A percentile compares a stretch with the other conserved stretches of the same genome.
Evolutionary conservation across 2,329 filamentous ascomycete species (phyloP).

Genomic region (Aspergillus floridensis): DNA sequence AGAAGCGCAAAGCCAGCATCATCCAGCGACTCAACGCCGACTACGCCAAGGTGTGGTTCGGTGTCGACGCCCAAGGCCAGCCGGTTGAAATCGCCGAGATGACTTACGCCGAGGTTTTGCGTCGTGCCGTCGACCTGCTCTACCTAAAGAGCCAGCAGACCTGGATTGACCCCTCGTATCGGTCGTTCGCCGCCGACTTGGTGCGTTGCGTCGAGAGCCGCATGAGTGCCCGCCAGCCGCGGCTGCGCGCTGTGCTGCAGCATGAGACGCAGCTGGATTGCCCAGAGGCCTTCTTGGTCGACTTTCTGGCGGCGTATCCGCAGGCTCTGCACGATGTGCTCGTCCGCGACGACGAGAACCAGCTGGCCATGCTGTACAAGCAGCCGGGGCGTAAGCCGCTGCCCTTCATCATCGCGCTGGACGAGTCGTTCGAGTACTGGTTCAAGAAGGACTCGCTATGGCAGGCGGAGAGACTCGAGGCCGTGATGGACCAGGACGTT

Average conservation of each 20-base stretch:
- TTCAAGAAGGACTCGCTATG: slow-evolving; percentile 13
- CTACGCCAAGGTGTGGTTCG: slow-evolving; percentile 4
- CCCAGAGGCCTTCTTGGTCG: background rate
- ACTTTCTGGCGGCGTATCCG: background rate
- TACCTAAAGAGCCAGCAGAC: background rate
- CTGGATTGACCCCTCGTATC: background rate
- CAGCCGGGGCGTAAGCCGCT: slow-evolving; percentile 5
- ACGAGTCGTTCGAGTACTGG: slow-evolving; percentile 8
- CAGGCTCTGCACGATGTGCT: background rate
- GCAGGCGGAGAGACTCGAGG: slow-evolving; percentile 6
- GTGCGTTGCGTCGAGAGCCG: background rate
- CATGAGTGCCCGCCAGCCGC: background rate
- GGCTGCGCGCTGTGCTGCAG: background rate
- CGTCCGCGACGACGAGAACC: background rate
- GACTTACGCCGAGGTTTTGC: background rate
- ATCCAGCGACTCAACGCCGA: slow-evolving; percentile 4
- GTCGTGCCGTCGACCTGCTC: background rate
- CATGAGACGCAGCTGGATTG: background rate
- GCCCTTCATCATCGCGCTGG: background rate
- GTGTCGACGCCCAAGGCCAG: background rate
- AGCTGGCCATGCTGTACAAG: background rate
- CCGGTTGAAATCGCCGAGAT: background rate
- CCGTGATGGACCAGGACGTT: slow-evolving; percentile 1
- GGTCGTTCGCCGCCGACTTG: background rate
- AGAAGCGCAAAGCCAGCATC: background rate